Percentiles rank a stretch among this genome's conserved stretches.
These are phyloP conservation scores for Candida sp. DNA, from an alignment of 1,139 yeast species.

Conservation along the genomic window DNA sequence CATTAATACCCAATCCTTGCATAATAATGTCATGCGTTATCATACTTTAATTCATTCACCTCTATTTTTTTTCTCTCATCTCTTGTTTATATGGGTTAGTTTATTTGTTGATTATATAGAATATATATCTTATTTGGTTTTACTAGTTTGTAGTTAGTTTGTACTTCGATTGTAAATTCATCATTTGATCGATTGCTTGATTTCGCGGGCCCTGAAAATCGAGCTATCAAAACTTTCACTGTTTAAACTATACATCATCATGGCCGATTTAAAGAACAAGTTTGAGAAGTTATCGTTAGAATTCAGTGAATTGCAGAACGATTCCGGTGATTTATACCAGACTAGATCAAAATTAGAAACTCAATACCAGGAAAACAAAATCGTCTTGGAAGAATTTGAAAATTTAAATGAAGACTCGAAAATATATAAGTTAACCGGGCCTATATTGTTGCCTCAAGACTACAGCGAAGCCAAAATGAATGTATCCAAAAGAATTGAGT, in stretches of 20 bases:
- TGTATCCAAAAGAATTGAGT: slow-evolving; percentile 85
- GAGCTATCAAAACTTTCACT: slow-evolving; percentile 1
- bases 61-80: too few relatives aligned
- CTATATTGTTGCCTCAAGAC: slow-evolving; percentile 88
- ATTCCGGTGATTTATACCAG: slow-evolving; percentile 45
- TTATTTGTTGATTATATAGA: too few relatives aligned
- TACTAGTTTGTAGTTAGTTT: too few relatives aligned
- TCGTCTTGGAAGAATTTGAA: slow-evolving; percentile 81
- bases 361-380: slow-evolving; percentile 85
- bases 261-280: slow-evolving; percentile 27
- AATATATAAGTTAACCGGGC: slow-evolving; percentile 88
- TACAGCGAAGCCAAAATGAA: slow-evolving; percentile 75
- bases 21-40: too few relatives aligned
- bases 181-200: too few relatives aligned
- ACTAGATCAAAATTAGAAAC: slow-evolving; percentile 74
- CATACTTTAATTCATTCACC: too few relatives aligned
- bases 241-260: slow-evolving; percentile 5
- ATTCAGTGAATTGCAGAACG: slow-evolving; percentile 32
- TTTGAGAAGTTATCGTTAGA: slow-evolving; percentile 40
- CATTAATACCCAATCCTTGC: too few relatives aligned
- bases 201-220: neutral
- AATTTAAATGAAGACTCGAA: slow-evolving; percentile 58
- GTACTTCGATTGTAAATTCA: too few relatives aligned
- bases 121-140: too few relatives aligned
- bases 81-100: too few relatives aligned